phyloP scores from a whole-genome alignment of 345 rosid genomes.

The Euphorbia tirucalli region DNA sequence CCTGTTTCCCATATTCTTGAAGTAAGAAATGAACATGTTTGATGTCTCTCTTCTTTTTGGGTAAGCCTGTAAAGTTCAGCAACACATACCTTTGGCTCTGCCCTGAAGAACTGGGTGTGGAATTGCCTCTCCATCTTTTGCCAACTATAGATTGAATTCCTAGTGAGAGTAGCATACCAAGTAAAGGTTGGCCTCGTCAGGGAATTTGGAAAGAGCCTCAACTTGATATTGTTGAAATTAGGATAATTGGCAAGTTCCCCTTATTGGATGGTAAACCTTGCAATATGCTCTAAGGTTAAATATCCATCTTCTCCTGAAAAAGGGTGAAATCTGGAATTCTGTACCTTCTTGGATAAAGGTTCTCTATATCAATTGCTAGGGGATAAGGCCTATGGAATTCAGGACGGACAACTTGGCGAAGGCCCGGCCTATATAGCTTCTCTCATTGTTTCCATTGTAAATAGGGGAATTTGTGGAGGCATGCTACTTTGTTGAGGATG shows the following conservation, averaged over 20 bases:
- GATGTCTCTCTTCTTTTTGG: background rate
- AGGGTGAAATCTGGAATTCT: background rate
- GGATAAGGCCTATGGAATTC: background rate
- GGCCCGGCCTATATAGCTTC: background rate
- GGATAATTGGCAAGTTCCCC: background rate
- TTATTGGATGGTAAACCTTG: background rate
- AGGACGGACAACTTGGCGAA: no score
- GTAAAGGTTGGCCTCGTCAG: background rate
- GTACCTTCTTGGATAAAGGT: background rate
- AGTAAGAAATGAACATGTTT: background rate
- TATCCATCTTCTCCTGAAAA: background rate
- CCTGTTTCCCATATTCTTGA: background rate
- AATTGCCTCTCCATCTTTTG: background rate
- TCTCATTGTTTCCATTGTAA: no score
- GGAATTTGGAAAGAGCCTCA: no score
- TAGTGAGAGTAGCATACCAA: background rate
- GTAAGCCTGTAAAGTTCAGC: background rate
- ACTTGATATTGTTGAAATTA: background rate
- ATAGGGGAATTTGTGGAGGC: no score
- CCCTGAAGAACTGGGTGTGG: background rate
- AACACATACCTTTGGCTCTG: background rate
- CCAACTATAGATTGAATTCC: background rate
- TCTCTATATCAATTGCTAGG: background rate
- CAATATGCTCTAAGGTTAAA: background rate
- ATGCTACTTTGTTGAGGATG: no score